These are phyloP conservation scores for Cyberlindnera maritima DNA, from an alignment of 805 yeast genomes.

Conservation along the genomic window DNA sequence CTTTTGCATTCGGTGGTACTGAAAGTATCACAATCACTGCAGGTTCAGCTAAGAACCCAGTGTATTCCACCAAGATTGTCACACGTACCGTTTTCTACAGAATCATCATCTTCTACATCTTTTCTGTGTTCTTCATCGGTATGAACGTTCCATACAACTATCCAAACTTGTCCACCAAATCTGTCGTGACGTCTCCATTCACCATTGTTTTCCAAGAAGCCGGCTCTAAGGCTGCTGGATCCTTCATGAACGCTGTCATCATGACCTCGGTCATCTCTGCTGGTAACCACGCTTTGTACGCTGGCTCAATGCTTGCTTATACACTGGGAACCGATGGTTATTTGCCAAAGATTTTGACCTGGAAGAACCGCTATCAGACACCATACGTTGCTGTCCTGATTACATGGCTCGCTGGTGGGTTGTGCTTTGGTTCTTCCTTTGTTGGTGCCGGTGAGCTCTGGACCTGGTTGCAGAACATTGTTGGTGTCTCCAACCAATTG, in stretches of 20 bases:
- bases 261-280: conserved; percentile 54
- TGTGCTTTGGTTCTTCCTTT: conserved; percentile 59
- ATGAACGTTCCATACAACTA: conserved; percentile 52
- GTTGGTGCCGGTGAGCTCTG: conserved; percentile 52
- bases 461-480: conserved; percentile 51
- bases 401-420: conserved; percentile 54
- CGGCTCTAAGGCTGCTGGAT: conserved; percentile 56
- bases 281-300: conserved; percentile 49
- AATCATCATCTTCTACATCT: conserved; percentile 47
- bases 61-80: conserved; percentile 51
- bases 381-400: conserved; percentile 48
- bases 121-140: conserved; percentile 46
- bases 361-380: conserved; percentile 40
- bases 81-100: conserved; percentile 56
- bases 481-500: conserved; percentile 51
- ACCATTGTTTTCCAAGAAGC: conserved; percentile 65
- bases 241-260: conserved; percentile 59
- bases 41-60: conserved; percentile 52
- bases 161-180: conserved; percentile 46
- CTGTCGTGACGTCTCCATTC: conserved; percentile 64
- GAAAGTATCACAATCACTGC: conserved; percentile 58
- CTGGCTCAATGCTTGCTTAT: conserved; percentile 51
- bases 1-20: conserved; percentile 58
- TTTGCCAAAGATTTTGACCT: conserved; percentile 44
- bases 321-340: conserved; percentile 50